A percentile compares a stretch with the other conserved stretches of the same genome.
These are phyloP conservation scores for Linnemannia exigua DNA, from an alignment of 192 early-diverging fungal species.

Conservation along the genomic window DNA sequence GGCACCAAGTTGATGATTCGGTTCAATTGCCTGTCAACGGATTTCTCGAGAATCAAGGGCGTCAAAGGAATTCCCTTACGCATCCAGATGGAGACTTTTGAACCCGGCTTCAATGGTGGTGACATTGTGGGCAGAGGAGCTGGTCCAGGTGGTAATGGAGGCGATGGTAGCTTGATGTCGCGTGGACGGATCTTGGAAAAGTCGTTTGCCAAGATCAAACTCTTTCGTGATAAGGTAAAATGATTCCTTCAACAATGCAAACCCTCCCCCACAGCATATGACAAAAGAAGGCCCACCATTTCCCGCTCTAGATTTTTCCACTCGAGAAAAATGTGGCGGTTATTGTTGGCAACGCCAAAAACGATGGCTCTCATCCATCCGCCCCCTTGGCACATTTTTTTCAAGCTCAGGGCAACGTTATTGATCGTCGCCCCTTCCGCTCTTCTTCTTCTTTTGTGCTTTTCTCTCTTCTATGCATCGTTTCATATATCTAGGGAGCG, in stretches of 20 bases:
- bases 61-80: conserved; percentile 84
- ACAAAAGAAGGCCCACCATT: too few relatives aligned
- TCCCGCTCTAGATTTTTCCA: too few relatives aligned
- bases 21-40: conserved; percentile 84
- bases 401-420: neutral
- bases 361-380: neutral
- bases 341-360: too few relatives aligned
- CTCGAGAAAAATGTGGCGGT: too few relatives aligned
- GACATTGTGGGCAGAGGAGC: conserved; percentile 3
- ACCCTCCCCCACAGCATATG: too few relatives aligned
- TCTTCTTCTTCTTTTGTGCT: neutral
- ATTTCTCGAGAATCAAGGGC: conserved; percentile 86
- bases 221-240: conserved; percentile 80
- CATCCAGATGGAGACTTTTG: conserved; percentile 56
- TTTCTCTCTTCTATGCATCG: neutral
- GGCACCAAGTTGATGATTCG: conserved; percentile 75
- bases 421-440: neutral
- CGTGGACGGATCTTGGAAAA: conserved; percentile 59
- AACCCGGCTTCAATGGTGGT: neutral
- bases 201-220: conserved; percentile 73
- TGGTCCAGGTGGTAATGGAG: neutral
- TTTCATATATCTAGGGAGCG: conserved; percentile 63
- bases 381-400: neutral
- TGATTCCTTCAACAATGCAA: too few relatives aligned
- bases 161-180: neutral